Conservation (phyloP, 139 green algal species). For the Micractinium sp. region DNA sequence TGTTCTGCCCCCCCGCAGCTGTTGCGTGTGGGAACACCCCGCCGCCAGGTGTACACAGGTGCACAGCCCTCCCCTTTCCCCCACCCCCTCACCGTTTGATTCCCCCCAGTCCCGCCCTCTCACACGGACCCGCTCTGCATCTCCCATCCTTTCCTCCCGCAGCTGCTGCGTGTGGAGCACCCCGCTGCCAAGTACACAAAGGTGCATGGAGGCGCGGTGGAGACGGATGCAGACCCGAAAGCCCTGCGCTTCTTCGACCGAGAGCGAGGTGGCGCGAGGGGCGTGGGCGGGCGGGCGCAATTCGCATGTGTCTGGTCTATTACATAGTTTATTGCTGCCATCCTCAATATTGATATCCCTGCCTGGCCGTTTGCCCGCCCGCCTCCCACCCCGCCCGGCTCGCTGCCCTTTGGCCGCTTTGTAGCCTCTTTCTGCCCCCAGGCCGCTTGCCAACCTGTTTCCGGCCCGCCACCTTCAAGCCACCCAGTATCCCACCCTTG, state of each 20-base stretch:
- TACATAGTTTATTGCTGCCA: too few species aligned
- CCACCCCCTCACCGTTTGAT: background rate
- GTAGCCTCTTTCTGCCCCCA: too few species aligned
- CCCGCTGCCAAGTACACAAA: constrained; percentile 55
- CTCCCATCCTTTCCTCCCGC: background rate
- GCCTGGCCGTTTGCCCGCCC: too few species aligned
- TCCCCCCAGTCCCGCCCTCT: background rate
- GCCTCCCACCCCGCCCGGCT: too few species aligned
- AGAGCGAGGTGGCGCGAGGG: constrained; percentile 50
- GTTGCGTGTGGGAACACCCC: constrained; percentile 46
- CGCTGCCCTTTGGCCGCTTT: too few species aligned
- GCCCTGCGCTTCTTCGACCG: constrained; percentile 69
- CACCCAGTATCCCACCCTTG: background rate
- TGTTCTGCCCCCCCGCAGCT: background rate
- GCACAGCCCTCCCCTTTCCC: background rate
- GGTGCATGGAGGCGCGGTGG: constrained; percentile 60
- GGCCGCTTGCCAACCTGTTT: too few species aligned
- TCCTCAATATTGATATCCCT: too few species aligned
- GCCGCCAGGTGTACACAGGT: constrained; percentile 39
- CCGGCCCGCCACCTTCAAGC: too few species aligned
- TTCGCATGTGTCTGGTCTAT: too few species aligned
- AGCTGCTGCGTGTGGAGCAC: constrained; percentile 69
- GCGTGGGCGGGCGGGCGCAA: too few species aligned
- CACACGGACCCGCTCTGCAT: too few species aligned
- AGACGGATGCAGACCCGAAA: constrained; percentile 54